phyloP scores from a whole-genome alignment of 805 yeast species.

The Candida michaelii region DNA sequence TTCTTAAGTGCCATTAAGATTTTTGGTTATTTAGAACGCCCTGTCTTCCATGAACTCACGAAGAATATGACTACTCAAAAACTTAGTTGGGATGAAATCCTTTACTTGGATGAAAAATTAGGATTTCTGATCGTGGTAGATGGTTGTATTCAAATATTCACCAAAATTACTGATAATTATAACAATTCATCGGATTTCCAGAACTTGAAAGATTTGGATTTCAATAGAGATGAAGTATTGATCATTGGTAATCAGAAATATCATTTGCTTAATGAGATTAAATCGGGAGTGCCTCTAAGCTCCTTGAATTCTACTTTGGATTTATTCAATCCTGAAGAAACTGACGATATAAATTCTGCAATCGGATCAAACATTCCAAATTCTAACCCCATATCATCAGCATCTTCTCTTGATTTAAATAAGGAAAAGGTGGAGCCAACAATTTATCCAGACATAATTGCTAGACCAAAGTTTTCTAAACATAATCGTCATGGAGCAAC shows the following conservation, averaged over 20 bases:
- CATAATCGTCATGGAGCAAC: slow-evolving; percentile 51
- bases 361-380: neutral
- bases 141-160: slow-evolving; percentile 80
- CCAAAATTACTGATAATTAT: slow-evolving; percentile 40
- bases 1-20: slow-evolving; percentile 88
- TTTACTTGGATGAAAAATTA: slow-evolving; percentile 67
- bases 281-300: slow-evolving; percentile 80
- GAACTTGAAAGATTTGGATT: slow-evolving; percentile 27
- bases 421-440: slow-evolving; percentile 1
- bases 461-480: slow-evolving; percentile 53
- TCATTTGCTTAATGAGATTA: slow-evolving; percentile 76
- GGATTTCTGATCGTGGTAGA: slow-evolving; percentile 94
- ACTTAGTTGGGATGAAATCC: slow-evolving; percentile 70
- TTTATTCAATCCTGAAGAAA: slow-evolving; percentile 46
- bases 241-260: slow-evolving; percentile 59
- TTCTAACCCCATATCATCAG: slow-evolving; percentile 9
- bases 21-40: slow-evolving; percentile 87
- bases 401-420: slow-evolving; percentile 14
- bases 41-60: slow-evolving; percentile 90
- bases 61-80: slow-evolving; percentile 89
- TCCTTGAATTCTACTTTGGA: slow-evolving; percentile 79
- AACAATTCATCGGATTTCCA: slow-evolving; percentile 11
- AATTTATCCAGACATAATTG: slow-evolving; percentile 50
- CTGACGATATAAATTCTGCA: slow-evolving; percentile 1
- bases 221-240: slow-evolving; percentile 41